phyloP scores from a whole-genome alignment of 441 rosid genomes.

The Corymbia citriodora region DNA sequence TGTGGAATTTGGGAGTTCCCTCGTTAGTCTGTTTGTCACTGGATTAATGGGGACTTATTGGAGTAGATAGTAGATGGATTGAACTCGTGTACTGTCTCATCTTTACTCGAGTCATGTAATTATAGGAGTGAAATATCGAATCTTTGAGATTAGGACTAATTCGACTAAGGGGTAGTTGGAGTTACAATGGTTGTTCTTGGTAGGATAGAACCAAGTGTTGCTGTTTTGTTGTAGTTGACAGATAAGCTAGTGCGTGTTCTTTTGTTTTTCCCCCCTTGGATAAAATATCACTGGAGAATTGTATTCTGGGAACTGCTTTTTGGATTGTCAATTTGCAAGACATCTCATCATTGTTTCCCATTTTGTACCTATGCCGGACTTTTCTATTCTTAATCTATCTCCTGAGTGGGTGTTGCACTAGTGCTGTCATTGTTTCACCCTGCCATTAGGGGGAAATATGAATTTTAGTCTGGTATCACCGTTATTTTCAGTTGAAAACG shows the following conservation, averaged over 20 bases:
- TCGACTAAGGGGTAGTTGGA: background rate
- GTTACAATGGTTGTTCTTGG: background rate
- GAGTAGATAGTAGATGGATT: background rate
- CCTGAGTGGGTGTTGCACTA: background rate
- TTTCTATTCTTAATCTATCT: background rate
- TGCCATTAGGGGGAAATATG: background rate
- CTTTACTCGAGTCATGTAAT: background rate
- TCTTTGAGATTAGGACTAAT: background rate
- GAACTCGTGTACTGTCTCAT: background rate
- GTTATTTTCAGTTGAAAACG: background rate
- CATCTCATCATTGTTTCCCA: background rate
- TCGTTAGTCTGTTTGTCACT: background rate
- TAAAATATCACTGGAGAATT: background rate
- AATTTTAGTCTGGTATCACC: background rate
- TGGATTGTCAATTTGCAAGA: background rate
- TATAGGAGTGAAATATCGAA: background rate
- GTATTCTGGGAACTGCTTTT: background rate
- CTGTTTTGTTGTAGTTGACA: background rate
- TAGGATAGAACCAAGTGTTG: background rate
- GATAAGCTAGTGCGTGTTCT: background rate
- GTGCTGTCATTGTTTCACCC: background rate
- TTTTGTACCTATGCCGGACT: background rate
- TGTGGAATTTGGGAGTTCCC: background rate
- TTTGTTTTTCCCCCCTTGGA: background rate
- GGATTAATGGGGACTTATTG: background rate